Evolutionary conservation across 2,329 filamentous ascomycete genomes (phyloP), one percentile per base, ranked within the genome.

Genomic region (Pyrenophora graminea): DNA sequence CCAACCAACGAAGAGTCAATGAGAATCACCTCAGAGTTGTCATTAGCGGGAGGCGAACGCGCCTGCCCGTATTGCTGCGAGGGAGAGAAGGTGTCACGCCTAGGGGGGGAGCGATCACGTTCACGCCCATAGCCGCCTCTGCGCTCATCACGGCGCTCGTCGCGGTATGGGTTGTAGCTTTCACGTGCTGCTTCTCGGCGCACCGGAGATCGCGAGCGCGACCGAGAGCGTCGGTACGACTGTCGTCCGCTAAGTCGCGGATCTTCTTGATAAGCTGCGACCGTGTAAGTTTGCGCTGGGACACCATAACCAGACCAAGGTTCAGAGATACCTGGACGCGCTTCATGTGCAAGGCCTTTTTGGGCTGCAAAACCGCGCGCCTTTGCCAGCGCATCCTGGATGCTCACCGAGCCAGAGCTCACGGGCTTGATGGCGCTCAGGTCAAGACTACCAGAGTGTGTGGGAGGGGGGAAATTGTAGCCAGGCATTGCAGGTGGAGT

Each of bases 1-100:
- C 91, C 91, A 44, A 96, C 91, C 40, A 96, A 81, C 64, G 86
- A 89, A 18, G 90, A 91, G 69, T 96, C 91, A 66, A 96, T 91
- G 64, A 88, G 84, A 61, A 96, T 91, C 19, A 87, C 89, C 76
- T 96, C 91, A 19, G 84, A 83, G 65, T 87, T 88, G 60, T 91
- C 89, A 62, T 88, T 85, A 39, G 78, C 79, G 59, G 81, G 75
- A 18, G 86, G 85, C 32, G 85, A 86, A 46, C 85, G 79, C 48
- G 65, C 47, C 31, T 87, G 82, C 75, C 63, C 72, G 60, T 76
- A 76, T 47, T 79, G 80, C 59, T 78, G 79, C 46, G 73, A 79
- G 33, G 87, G 85, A 38, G 85, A 88, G 65, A 87, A 88, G 25
- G 78, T 75, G 50, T 75, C 76, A 62, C 81, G 80, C 52, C 81